Evolutionary conservation across 2,329 filamentous ascomycete genomes (phyloP).

Genomic region (Esteya vermicola): DNA sequence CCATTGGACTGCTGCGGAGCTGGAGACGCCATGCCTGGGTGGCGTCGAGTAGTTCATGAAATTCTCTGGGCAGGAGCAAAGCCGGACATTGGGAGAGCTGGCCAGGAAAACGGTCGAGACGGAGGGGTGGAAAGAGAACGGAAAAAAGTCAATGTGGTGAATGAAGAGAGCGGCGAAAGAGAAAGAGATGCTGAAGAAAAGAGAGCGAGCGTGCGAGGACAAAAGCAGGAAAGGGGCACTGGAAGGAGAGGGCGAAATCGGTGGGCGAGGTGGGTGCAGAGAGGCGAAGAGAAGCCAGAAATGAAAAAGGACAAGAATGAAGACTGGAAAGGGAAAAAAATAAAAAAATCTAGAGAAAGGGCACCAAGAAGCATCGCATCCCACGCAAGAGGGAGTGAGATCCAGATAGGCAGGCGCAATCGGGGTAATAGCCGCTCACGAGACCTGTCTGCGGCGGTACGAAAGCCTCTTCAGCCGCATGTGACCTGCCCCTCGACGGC

Average conservation of each 20-base stretch:
- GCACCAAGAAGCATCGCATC: constrained; percentile 3
- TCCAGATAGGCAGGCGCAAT: neutral
- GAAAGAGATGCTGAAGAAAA: neutral
- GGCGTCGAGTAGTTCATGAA: neutral
- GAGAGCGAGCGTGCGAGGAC: neutral
- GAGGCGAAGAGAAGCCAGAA: too few relatives aligned
- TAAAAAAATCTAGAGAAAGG: neutral
- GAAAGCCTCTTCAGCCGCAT: constrained; percentile 12
- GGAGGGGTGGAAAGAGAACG: too few relatives aligned
- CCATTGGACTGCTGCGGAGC: neutral
- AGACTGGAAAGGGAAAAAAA: neutral
- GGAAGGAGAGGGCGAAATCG: neutral
- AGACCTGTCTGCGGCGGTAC: constrained; percentile 9
- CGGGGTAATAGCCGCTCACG: constrained; percentile 10
- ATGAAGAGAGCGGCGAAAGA: too few relatives aligned
- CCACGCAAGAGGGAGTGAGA: too few relatives aligned
- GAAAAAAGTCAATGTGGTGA: neutral
- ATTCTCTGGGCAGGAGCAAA: neutral
- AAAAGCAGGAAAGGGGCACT: neutral
- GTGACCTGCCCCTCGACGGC: constrained; percentile 7
- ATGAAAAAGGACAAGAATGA: neutral
- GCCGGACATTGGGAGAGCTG: neutral
- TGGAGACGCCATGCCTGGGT: neutral
- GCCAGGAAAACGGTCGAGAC: too few relatives aligned
- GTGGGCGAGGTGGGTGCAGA: too few relatives aligned